phyloP scores from a whole-genome alignment of 305 asterid genomes.

The Fraxinus baroniana region DNA sequence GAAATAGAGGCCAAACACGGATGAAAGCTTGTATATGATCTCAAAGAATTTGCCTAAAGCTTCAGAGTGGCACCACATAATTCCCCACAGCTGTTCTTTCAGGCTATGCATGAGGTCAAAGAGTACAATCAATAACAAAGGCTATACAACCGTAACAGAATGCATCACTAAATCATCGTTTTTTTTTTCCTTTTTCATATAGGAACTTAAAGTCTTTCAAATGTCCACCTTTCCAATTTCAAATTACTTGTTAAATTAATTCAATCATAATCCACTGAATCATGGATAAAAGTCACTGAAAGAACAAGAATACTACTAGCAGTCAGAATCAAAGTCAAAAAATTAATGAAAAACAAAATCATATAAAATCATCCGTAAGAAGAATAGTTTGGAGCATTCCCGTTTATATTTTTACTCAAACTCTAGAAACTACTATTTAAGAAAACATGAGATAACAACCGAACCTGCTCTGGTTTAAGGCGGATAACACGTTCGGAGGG shows the following conservation, averaged over 20 bases:
- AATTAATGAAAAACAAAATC: background rate
- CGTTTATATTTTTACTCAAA: constrained; percentile 1
- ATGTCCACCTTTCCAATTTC: background rate
- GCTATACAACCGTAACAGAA: background rate
- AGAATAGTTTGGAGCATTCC: background rate
- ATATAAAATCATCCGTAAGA: background rate
- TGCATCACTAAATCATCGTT: background rate
- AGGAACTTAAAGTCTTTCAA: background rate
- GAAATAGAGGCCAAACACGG: background rate
- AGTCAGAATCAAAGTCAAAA: background rate
- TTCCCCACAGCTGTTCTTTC: background rate
- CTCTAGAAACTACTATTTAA: background rate
- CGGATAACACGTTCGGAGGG: constrained; percentile 81
- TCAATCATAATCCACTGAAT: background rate
- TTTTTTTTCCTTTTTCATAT: background rate
- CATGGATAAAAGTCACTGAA: background rate
- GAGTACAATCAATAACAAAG: background rate
- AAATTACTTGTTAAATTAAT: background rate
- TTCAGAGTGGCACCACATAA: background rate
- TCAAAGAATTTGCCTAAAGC: background rate
- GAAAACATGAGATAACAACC: background rate
- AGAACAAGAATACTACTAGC: background rate
- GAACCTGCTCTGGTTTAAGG: constrained; percentile 77
- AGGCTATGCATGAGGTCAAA: background rate
- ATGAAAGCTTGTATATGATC: background rate